phyloP scores from a whole-genome alignment of 2,329 filamentous ascomycete species.

The Colletotrichum euphorbiae region DNA sequence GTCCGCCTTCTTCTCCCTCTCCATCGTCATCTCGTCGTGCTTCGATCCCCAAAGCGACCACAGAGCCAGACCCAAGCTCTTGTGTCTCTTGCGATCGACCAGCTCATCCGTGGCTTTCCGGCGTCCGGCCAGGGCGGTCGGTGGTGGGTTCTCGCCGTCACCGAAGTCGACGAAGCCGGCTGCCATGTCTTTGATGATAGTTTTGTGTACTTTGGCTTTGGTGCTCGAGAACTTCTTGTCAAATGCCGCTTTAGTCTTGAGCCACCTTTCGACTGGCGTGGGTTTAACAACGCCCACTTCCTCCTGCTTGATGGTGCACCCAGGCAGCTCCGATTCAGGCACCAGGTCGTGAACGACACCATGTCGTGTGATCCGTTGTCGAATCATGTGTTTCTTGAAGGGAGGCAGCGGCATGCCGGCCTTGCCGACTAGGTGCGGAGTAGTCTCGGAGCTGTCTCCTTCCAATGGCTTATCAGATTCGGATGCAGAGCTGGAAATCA shows the following conservation, averaged over 20 bases:
- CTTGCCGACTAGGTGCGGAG: constrained; percentile 72
- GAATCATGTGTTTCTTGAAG: constrained; percentile 90
- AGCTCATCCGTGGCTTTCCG: constrained; percentile 61
- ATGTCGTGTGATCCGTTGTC: constrained; percentile 84
- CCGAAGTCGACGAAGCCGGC: constrained; percentile 78
- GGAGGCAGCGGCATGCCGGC: constrained; percentile 85
- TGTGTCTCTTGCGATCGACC: constrained; percentile 67
- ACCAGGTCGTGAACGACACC: constrained; percentile 79
- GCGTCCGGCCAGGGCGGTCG: constrained; percentile 83
- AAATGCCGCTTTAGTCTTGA: constrained; percentile 78
- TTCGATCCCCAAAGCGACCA: constrained; percentile 92
- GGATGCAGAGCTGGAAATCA: constrained; percentile 73
- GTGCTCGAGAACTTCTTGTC: constrained; percentile 77
- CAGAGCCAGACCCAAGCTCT: constrained; percentile 81
- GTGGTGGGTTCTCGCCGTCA: constrained; percentile 81
- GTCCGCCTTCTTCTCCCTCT: constrained; percentile 66
- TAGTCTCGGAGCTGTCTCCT: constrained; percentile 41
- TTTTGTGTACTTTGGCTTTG: constrained; percentile 78
- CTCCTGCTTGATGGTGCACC: constrained; percentile 69
- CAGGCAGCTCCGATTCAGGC: constrained; percentile 72
- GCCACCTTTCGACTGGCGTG: constrained; percentile 85
- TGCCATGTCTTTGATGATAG: constrained; percentile 77
- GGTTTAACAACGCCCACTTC: constrained; percentile 85
- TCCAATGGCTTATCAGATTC: constrained; percentile 49
- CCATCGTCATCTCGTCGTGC: constrained; percentile 82